Percentiles rank a stretch among this genome's conserved stretches.
Conservation (phyloP, 257 asterid species). For the Cynanchum wilfordii region DNA sequence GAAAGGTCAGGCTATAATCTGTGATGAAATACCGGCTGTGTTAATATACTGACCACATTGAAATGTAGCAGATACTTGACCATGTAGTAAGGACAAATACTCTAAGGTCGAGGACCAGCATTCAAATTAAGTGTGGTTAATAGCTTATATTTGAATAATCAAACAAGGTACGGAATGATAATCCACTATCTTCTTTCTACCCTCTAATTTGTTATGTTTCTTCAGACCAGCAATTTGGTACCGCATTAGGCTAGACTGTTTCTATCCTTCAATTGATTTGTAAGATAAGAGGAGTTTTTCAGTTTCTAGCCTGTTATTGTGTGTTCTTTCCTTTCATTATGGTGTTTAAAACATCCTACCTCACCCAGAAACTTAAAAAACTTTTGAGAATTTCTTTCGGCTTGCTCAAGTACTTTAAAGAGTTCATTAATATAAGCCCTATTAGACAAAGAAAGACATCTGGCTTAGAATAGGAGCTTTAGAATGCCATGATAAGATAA, state of each 20-base stretch:
- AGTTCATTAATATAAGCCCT: not conserved
- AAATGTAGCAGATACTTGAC: not conserved
- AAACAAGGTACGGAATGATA: not conserved
- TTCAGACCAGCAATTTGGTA: not conserved
- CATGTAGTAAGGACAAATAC: not conserved
- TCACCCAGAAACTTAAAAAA: not conserved
- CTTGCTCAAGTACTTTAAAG: not conserved
- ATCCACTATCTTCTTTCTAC: not conserved
- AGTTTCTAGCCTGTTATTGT: not conserved
- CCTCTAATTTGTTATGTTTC: not conserved
- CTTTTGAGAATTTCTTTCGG: not conserved
- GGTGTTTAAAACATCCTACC: not conserved
- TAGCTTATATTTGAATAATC: not conserved
- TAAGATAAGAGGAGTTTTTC: not conserved
- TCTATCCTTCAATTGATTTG: too few species aligned
- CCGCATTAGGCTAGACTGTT: not conserved
- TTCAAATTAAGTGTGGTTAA: not conserved
- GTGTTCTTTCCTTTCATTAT: not conserved
- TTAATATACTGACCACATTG: not conserved
- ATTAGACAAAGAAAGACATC: not conserved
- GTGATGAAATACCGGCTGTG: constrained; percentile 2
- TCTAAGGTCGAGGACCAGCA: not conserved
- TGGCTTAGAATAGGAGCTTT: not conserved
- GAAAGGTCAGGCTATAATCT: not conserved
- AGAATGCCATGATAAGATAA: not conserved